Conservation (phyloP, 2,329 filamentous ascomycete genomes). For the Didymella segeticola region DNA sequence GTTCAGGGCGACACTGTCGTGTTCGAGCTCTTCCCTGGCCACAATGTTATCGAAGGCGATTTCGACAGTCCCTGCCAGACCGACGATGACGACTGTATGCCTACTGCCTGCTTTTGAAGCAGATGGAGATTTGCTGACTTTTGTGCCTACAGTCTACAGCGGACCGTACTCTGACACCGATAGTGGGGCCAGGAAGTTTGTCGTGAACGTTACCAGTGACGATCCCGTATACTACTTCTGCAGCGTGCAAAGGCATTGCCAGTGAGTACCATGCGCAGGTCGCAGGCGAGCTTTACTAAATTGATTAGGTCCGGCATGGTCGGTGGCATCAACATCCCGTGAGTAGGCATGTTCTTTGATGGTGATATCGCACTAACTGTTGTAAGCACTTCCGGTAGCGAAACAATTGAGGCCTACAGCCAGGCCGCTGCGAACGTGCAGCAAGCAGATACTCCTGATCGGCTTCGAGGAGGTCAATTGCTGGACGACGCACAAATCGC, state of each 20-base stretch:
- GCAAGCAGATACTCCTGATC: constrained; percentile 1
- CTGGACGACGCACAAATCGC: constrained; percentile 24
- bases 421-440: constrained; percentile 3
- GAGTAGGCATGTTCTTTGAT: not conserved
- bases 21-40: constrained; percentile 22
- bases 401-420: constrained; percentile 12
- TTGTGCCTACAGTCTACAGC: constrained; percentile 20
- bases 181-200: constrained; percentile 30
- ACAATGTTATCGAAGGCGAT: constrained; percentile 23
- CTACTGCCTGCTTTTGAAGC: not conserved
- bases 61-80: constrained; percentile 23
- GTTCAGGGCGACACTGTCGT: constrained; percentile 23
- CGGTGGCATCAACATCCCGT: constrained; percentile 14
- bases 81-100: constrained; percentile 14
- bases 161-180: constrained; percentile 28
- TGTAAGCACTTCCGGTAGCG: not conserved
- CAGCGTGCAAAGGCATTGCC: constrained; percentile 28
- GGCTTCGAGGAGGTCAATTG: constrained; percentile 22
- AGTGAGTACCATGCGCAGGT: not conserved
- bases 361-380: not conserved
- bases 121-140: no score
- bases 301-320: constrained; percentile 5
- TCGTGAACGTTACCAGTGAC: constrained; percentile 30
- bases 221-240: constrained; percentile 37
- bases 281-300: not conserved